phyloP scores from a whole-genome alignment of 2,329 filamentous ascomycete species.

The Talaromyces albobiverticillius region DNA sequence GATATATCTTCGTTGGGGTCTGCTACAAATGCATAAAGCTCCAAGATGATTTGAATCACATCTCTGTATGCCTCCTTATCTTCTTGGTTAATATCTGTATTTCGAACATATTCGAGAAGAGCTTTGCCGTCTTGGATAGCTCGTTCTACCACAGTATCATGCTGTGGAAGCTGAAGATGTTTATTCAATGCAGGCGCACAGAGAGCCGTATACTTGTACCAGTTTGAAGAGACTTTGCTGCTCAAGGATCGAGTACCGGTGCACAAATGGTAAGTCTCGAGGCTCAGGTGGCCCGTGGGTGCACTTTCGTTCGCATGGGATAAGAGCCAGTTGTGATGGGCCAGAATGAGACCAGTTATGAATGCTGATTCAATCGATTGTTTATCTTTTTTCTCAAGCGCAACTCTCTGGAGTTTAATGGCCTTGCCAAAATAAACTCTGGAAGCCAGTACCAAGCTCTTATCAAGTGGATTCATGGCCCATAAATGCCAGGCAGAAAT shows the following conservation, averaged over 20 bases:
- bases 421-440: constrained; percentile 11
- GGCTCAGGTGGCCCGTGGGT: neutral
- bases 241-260: constrained; percentile 2
- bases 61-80: constrained; percentile 4
- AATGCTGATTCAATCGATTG: neutral
- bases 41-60: neutral
- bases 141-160: neutral
- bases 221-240: neutral
- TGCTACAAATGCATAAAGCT: constrained; percentile 1
- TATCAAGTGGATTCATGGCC: constrained; percentile 8
- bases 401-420: constrained; percentile 3
- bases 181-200: neutral
- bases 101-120: neutral
- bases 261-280: constrained; percentile 6
- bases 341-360: constrained; percentile 9
- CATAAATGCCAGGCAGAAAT: constrained; percentile 15
- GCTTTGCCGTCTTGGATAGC: neutral
- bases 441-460: neutral
- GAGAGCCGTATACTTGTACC: constrained; percentile 7
- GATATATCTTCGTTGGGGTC: constrained; percentile 1
- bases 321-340: constrained; percentile 13
- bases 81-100: neutral
- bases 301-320: neutral
- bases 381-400: neutral
- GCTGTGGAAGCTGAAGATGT: neutral